Evolutionary conservation across 495 filamentous ascomycete species (phyloP), one percentile per base, ranked within the genome.

Genomic region (Usnea hakonensis): DNA sequence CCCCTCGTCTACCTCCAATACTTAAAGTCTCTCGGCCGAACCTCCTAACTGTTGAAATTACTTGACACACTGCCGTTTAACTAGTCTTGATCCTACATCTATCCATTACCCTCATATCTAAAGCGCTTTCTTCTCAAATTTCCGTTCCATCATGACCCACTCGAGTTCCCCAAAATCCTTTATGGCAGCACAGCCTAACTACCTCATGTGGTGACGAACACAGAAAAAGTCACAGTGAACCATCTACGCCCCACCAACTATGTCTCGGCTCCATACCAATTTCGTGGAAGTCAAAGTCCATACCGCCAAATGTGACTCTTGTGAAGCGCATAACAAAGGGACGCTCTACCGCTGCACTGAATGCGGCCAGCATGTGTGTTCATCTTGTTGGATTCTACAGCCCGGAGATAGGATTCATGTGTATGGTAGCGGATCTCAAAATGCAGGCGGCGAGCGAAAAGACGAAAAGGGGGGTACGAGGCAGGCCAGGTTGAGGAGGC

Each of bases 231-330:
- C 0, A 59, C 16, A 33, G 11, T 28, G 16, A 35, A 33, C 3
- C 36, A 17, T 37, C 35, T n/a, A 44, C 14, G 26, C 16, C 26
- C 17, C 36, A 41, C 19, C 41, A 16, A 30, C n/a, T 21, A 64
- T 53, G 43, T 48, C 56, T 55, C 23, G 2, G 23, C 19, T 38
- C 8, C 64, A 66, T 52, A 48, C 35, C 8, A 44, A 37, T 13
- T 78, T 78, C 64, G 55, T 63, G 3, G 62, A 71, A 26, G 70
- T 80, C 21, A 65, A 60, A 2, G 74, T 77, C 8, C 75, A 76
- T 60, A 82, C 79, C 0, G 79, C 77, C 1, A 82, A 81, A 65
- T 83, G 81, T 58, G 81, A 83, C 37, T 17, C 72, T 1, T 83
- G 81, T 66, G 71, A 76, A 53, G 65, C 64, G 14, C 74, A 79